Base-by-base conservation (phyloP, 805 yeast genomes). In the Schwanniomyces occidentalis region DNA sequence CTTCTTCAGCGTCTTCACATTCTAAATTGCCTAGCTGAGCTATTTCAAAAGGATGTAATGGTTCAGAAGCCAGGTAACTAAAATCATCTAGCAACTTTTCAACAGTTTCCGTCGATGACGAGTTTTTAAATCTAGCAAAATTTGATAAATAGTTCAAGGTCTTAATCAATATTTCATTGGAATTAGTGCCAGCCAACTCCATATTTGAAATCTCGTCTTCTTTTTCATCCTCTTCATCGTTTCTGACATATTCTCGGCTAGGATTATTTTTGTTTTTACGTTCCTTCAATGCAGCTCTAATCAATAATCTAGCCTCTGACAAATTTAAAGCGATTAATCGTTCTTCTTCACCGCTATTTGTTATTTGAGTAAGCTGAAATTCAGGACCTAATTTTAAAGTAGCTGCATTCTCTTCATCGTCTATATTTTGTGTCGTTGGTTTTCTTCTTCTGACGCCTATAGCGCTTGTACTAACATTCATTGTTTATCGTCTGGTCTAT, bases 1-100 rank as follows among this genome's bases (percentile, higher is more conserved):
- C 98, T 68, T 93, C 99, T 54, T 86, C 99, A 5, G 95, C 89
- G 44, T 91, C 97, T 54, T 91, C 99, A 63, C 97, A 90, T 19
- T 93, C 85, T 42, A 91, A 71, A 3, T 95, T 86, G 0, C 95
- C 91, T 41, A 84, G 67, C 62, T 93, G 98, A 1, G 98, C 95
- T 35, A 87, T 71, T 64, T 93, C 99, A 59, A 93, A 93, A 1
- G 99, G 98, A 67, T 93, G 99, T 50, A 93, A 63, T 10, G 72
- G 70, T 41, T 67, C 66, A 1, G 59, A 32, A 17, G 79, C 82
- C 35, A 45, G 49, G 15, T 44, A 37, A 26, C 76, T 65, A 51
- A 82, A 83, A 45, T 86, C 95, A 31, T 83, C 78, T 53, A 93
- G 71, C 44, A 93, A 66, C 48, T 85, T 86, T 55, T 91, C 97